Percentiles rank a stretch among this genome's conserved stretches.
Conservation (phyloP, 2,329 filamentous ascomycete genomes). For the Fusarium lyarnte region DNA sequence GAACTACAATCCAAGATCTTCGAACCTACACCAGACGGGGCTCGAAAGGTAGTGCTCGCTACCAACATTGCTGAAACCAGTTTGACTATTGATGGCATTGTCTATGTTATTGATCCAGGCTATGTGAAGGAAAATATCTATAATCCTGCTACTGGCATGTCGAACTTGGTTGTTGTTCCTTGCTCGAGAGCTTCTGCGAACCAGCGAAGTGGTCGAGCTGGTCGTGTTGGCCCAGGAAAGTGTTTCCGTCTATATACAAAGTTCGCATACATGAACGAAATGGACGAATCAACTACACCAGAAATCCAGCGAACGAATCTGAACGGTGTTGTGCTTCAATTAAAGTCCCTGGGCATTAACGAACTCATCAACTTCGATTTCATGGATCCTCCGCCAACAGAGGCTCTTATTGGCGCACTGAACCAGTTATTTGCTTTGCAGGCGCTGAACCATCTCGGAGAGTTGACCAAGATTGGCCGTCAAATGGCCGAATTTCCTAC, state of each 20-base stretch:
- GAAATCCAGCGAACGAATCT: conserved; percentile 94
- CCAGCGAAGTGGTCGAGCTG: conserved; percentile 90
- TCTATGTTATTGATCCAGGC: conserved; percentile 94
- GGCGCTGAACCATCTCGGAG: conserved; percentile 86
- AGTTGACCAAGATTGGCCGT: conserved; percentile 88
- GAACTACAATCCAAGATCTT: conserved; percentile 95
- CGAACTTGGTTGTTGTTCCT: conserved; percentile 87
- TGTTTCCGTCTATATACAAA: conserved; percentile 95
- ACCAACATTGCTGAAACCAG: conserved; percentile 98
- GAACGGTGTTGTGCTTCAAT: conserved; percentile 81
- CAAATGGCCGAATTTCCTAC: conserved; percentile 97
- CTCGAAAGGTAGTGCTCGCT: conserved; percentile 90
- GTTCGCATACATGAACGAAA: conserved; percentile 92
- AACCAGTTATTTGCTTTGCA: conserved; percentile 93
- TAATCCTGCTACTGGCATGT: conserved; percentile 92
- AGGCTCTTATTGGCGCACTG: conserved; percentile 87
- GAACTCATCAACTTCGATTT: conserved; percentile 95
- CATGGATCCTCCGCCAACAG: conserved; percentile 90
- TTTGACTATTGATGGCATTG: conserved; percentile 94
- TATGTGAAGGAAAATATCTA: conserved; percentile 97
- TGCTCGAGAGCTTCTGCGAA: conserved; percentile 93
- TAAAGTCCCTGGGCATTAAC: conserved; percentile 92
- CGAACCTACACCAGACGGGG: conserved; percentile 85
- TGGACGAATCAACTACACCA: conserved; percentile 90
- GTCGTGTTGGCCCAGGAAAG: conserved; percentile 90